A percentile compares a stretch with the other conserved stretches of the same genome.
phyloP scores from a whole-genome alignment of 2,329 filamentous ascomycete genomes.

The Nemania sp. region DNA sequence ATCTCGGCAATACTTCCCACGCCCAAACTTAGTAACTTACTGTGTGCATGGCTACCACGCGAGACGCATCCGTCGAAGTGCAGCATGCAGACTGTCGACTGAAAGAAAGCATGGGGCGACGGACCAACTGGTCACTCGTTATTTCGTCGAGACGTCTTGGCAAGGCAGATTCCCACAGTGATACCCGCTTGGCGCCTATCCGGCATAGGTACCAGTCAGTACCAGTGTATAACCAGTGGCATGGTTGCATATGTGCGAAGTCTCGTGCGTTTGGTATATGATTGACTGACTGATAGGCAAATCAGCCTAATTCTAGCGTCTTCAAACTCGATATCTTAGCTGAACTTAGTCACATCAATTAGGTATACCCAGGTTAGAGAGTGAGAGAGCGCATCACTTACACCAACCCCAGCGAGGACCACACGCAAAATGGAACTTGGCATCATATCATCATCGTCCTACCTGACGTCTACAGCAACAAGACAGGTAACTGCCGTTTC shows the following conservation, averaged over 20 bases:
- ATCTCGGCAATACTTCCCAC: constrained; percentile 11
- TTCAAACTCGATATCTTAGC: constrained; percentile 11
- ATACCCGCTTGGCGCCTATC: constrained; percentile 22
- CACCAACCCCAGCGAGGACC: too few relatives aligned
- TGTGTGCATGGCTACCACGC: constrained; percentile 20
- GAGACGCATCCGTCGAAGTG: constrained; percentile 17
- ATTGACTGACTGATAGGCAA: constrained; percentile 16
- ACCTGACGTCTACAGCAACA: background rate
- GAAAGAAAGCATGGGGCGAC: constrained; percentile 9
- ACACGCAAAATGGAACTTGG: constrained; percentile 1
- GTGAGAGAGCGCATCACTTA: background rate
- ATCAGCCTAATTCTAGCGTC: constrained; percentile 10
- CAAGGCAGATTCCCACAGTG: constrained; percentile 23
- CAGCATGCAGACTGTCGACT: constrained; percentile 16
- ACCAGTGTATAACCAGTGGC: constrained; percentile 15
- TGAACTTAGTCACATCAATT: constrained; percentile 3
- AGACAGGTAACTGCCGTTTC: background rate
- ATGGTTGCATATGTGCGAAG: constrained; percentile 9
- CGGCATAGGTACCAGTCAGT: background rate
- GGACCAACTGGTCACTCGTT: constrained; percentile 9
- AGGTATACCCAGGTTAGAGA: background rate
- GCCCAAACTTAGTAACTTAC: constrained; percentile 12
- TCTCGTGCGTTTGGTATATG: constrained; percentile 8
- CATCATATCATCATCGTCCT: constrained; percentile 5
- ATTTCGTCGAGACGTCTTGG: constrained; percentile 23